Base-by-base conservation (phyloP, 306 rosid species). In the Gastrolobium villosum region DNA sequence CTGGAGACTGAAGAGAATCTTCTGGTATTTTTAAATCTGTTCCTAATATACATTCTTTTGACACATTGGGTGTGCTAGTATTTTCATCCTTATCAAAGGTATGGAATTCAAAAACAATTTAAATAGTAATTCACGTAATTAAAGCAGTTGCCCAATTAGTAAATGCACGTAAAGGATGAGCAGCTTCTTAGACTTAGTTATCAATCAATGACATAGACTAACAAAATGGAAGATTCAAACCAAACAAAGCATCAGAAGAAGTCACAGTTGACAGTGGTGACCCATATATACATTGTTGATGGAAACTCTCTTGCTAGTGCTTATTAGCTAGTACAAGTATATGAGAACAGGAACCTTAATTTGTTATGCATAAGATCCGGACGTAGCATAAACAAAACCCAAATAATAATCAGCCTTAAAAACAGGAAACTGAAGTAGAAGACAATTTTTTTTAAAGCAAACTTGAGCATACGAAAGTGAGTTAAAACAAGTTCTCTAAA, bases 201-300 rank as follows among this genome's bases (percentile, higher is more conserved):
- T 45, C 30, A 75, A 62, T 4, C 34, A 28, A 46, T 65, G 74
- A 14, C 36, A 66, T 67, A 30, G 36, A 52, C 4, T 49, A 26
- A 7, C 69, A 77, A 39, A 30, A 65, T 49, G 45, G 60, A 6
- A 55, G 54, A 54, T 13, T 15, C 59, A 67, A 67, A 67, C 41
- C 61, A 31, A 43, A 4, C 20, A n/a, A 40, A 30, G 31, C 37
- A 53, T 40, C 39, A 31, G 48, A 13, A 53, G 14, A 76, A 64
- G 20, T n/a, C 10, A 0, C 4, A 39, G 28, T 53, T 28, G 26
- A 14, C 32, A 39, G 53, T 40, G 3, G 36, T 8, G 10, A 74
- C 69, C 43, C 15, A 0, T 30, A 10, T 54, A 3, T 40, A 28
- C 26, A 13, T 2, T 3, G 31, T 28, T 43, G 13, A 55, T 31